phyloP scores from a whole-genome alignment of 2,329 filamentous ascomycete species.

The Leptographium wingfieldii region DNA sequence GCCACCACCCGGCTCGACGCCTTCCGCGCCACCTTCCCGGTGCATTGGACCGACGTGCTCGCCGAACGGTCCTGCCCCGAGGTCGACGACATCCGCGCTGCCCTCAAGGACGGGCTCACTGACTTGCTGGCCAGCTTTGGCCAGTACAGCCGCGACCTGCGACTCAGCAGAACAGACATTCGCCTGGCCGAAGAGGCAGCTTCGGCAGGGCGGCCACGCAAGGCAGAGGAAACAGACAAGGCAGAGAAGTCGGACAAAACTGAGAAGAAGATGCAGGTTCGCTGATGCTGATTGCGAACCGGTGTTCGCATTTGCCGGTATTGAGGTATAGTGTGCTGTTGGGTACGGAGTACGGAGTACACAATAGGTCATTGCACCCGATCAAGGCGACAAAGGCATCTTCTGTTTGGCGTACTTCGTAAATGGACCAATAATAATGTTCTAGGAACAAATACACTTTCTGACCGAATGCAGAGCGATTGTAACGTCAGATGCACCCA shows the following conservation, averaged over 20 bases:
- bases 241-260: too few species aligned
- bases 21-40: constrained; percentile 45
- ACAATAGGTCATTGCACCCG: too few species aligned
- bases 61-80: constrained; percentile 44
- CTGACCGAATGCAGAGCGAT: too few species aligned
- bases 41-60: constrained; percentile 70
- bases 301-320: too few species aligned
- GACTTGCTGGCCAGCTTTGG: constrained; percentile 61
- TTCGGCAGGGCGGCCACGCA: constrained; percentile 5
- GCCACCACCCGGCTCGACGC: constrained; percentile 57
- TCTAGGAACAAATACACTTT: too few species aligned
- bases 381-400: too few species aligned
- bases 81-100: constrained; percentile 56
- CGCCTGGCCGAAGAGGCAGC: constrained; percentile 57
- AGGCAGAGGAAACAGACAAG: too few species aligned
- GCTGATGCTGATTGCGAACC: background rate
- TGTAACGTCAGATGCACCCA: too few species aligned
- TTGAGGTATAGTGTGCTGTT: too few species aligned
- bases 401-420: too few species aligned
- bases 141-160: constrained; percentile 57
- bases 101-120: constrained; percentile 51
- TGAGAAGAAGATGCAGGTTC: constrained; percentile 5
- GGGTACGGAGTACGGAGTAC: too few species aligned
- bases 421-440: too few species aligned
- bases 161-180: constrained; percentile 58